Evolutionary conservation across 148 eudicot genomes (phyloP).

Genomic region (Rhododendron ferrugineum): DNA sequence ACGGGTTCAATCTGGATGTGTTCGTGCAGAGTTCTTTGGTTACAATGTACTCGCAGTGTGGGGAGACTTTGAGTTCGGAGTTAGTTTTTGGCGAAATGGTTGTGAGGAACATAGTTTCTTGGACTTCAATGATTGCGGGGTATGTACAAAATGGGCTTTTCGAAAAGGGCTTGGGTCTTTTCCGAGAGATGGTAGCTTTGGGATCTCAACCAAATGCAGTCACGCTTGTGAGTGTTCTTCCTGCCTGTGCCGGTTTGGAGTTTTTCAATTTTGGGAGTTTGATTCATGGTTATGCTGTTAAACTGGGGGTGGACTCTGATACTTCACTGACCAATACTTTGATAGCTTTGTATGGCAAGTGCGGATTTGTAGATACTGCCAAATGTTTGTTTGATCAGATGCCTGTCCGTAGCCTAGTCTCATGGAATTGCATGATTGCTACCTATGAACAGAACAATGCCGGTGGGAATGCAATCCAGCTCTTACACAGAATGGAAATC

Average conservation of each 20-base stretch:
- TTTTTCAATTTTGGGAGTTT: constrained; percentile 11
- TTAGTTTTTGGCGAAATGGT: constrained; percentile 9
- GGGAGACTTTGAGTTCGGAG: constrained; percentile 3
- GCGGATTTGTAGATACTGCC: constrained; percentile 18
- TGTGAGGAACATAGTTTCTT: constrained; percentile 16
- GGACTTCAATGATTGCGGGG: constrained; percentile 26
- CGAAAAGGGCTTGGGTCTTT: constrained; percentile 3
- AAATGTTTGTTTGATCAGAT: constrained; percentile 19
- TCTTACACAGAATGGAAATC: constrained; percentile 13
- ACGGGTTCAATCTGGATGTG: constrained; percentile 12
- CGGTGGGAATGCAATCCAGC: constrained; percentile 12
- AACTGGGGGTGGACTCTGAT: constrained; percentile 6
- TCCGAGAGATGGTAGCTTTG: constrained; percentile 10
- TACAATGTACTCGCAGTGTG: constrained; percentile 17
- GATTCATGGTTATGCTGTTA: constrained; percentile 16
- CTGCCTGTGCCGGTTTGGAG: constrained; percentile 21
- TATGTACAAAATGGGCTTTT: constrained; percentile 19
- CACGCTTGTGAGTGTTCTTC: constrained; percentile 17
- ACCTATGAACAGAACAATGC: constrained; percentile 21
- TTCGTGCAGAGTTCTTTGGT: constrained; percentile 19
- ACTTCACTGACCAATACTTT: constrained; percentile 9
- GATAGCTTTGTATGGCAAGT: constrained; percentile 13
- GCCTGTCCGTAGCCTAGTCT: constrained; percentile 16
- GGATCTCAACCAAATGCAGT: constrained; percentile 17
- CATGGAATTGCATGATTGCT: constrained; percentile 35